phyloP scores from a whole-genome alignment of 1,139 yeast species.

The Geotrichum candidum region DNA sequence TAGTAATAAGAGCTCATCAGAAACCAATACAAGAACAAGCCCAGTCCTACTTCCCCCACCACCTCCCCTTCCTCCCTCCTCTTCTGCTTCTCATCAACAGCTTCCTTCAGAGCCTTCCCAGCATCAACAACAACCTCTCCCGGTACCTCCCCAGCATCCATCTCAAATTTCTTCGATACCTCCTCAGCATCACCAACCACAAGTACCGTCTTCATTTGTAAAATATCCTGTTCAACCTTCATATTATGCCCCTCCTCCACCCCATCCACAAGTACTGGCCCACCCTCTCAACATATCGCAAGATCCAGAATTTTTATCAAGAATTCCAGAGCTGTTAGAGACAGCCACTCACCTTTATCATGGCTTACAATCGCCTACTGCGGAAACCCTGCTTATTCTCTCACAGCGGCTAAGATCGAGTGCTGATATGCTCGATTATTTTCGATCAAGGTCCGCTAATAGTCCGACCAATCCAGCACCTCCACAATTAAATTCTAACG shows the following conservation, averaged over 20 bases:
- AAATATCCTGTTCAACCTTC: neutral
- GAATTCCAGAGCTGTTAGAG: constrained; percentile 10
- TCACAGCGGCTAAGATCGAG: constrained; percentile 12
- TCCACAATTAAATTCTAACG: neutral
- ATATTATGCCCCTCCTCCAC: neutral
- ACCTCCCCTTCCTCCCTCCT: neutral
- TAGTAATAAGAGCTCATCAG: neutral
- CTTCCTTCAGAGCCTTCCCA: constrained; percentile 1
- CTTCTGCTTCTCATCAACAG: neutral
- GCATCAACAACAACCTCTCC: constrained; percentile 3
- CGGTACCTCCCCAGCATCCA: constrained; percentile 2
- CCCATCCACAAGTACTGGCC: constrained; percentile 1
- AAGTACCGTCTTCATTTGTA: neutral
- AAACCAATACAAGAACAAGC: neutral
- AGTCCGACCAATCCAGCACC: neutral
- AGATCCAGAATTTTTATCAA: constrained; percentile 11
- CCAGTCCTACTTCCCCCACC: neutral
- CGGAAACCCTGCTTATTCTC: constrained; percentile 11
- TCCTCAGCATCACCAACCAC: constrained; percentile 5
- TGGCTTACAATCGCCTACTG: constrained; percentile 1
- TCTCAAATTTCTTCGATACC: neutral
- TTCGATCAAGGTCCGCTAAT: neutral
- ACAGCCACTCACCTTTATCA: constrained; percentile 15
- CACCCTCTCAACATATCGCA: constrained; percentile 1
- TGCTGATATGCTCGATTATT: constrained; percentile 14